Base-by-base conservation (phyloP, 2,329 filamentous ascomycete genomes). In the Aureobasidium sp. region DNA sequence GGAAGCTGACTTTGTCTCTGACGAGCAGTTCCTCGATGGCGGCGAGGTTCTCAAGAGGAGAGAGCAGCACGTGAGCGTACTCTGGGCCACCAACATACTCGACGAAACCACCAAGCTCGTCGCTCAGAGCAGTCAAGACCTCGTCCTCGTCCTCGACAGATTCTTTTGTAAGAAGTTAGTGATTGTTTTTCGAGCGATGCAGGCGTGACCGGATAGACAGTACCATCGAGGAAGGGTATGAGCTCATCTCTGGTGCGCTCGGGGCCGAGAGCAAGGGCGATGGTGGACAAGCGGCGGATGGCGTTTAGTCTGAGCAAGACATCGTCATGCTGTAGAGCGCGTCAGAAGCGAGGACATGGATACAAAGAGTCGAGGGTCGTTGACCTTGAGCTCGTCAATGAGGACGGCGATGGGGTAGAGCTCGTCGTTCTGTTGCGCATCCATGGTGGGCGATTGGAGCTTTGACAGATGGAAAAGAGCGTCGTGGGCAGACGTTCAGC, bases 101-200 rank as follows among this genome's bases (percentile, higher is more conserved):
- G 76, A 96, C 91, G 75, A 99, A 99, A 74, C 85, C 88, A 68
- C 94, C 94, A 67, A 99, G 85, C 81, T 99, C 94, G 73, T 97
- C 94, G 75, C 93, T 97, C 70, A 99, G 81, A 67, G 94, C 94
- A 66, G 96, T 96, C 68, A 99, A 85, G 65, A 99, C 95, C 77
- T 99, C 94, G 70, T 99, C 94, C 77, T 99, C 94, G 72, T 99
- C 94, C 79, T 99, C 94, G 70, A 99, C 93, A 58, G 94, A 97
- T 78, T 99, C 94, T 99, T 76, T 65, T 67, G 24, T 14, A 47
- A 24, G 50, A 19, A 61, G 74, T 79, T 71, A 74, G 71, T 64
- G 40, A 59, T 44, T 33, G 39, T 39, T 4, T 31, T 31, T 24
- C 3, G 42, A 17, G 44, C 31, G 29, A 14, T n/a, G 11, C 58